These are phyloP conservation scores for Aspergillus sp. DNA, from an alignment of 2,329 filamentous ascomycete species.

Conservation along the genomic window DNA sequence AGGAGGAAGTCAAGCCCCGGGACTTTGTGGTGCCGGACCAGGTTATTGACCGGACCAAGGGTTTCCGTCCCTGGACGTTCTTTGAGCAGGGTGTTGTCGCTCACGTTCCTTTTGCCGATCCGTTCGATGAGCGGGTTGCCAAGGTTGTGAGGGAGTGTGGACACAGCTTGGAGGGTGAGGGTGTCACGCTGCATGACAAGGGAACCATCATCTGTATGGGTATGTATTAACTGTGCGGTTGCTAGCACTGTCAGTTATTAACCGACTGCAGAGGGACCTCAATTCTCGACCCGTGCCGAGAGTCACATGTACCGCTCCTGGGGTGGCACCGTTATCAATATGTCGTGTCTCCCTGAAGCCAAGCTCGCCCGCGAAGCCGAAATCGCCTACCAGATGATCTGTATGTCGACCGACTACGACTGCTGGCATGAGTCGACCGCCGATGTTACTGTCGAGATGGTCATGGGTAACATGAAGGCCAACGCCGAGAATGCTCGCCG, in stretches of 20 bases:
- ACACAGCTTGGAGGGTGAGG: constrained; percentile 69
- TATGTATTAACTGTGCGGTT: constrained; percentile 36
- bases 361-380: constrained; percentile 96
- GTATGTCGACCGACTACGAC: constrained; percentile 99
- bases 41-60: constrained; percentile 95
- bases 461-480: constrained; percentile 91
- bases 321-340: constrained; percentile 96
- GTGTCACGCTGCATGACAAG: constrained; percentile 73
- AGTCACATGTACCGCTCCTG: constrained; percentile 90
- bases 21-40: constrained; percentile 97
- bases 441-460: constrained; percentile 88
- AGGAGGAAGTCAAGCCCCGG: constrained; percentile 86
- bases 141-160: constrained; percentile 73
- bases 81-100: constrained; percentile 77
- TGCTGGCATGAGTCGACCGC: constrained; percentile 83
- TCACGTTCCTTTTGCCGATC: constrained; percentile 92
- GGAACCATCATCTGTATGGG: constrained; percentile 90
- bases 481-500: constrained; percentile 82
- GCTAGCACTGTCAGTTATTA: neutral
- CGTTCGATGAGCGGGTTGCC: constrained; percentile 75
- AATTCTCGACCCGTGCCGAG: constrained; percentile 94
- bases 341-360: constrained; percentile 90
- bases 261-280: constrained; percentile 71
- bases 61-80: constrained; percentile 88
- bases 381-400: constrained; percentile 95